These are phyloP conservation scores for Tillandsia leiboldiana DNA, from an alignment of 176 grass and related monocot genomes.

Conservation along the genomic window DNA sequence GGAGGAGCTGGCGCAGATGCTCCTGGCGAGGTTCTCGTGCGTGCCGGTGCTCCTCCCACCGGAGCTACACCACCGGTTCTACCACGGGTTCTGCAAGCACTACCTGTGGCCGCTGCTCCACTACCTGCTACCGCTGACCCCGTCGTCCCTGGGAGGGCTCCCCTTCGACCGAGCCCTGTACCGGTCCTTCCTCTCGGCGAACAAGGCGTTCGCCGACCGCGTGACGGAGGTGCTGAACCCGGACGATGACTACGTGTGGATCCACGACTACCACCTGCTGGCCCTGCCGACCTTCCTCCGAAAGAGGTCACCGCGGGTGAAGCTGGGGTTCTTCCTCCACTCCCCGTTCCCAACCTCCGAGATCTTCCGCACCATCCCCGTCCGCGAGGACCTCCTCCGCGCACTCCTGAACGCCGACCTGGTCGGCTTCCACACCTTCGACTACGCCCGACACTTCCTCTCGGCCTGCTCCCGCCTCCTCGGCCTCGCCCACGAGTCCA, in stretches of 20 bases:
- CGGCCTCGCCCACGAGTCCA: constrained; percentile 75
- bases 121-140: constrained; percentile 74
- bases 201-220: constrained; percentile 77
- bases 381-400: constrained; percentile 77
- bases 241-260: constrained; percentile 87
- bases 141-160: constrained; percentile 53
- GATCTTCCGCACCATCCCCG: constrained; percentile 87
- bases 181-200: constrained; percentile 88
- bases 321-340: constrained; percentile 90
- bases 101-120: constrained; percentile 96
- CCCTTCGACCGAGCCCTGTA: constrained; percentile 80
- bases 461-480: constrained; percentile 72
- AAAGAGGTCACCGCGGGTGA: constrained; percentile 63
- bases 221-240: constrained; percentile 73
- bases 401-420: constrained; percentile 89
- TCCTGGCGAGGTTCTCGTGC: constrained; percentile 35
- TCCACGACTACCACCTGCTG: constrained; percentile 93
- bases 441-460: constrained; percentile 91
- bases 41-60: constrained; percentile 59
- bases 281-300: constrained; percentile 87
- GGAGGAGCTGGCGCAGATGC: constrained; percentile 30
- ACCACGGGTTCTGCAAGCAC: constrained; percentile 95
- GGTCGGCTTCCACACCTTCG: constrained; percentile 95
- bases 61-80: constrained; percentile 72
- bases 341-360: constrained; percentile 91